These are phyloP conservation scores for Syzygium jambos DNA, from an alignment of 345 rosid genomes.

Conservation along the genomic window DNA sequence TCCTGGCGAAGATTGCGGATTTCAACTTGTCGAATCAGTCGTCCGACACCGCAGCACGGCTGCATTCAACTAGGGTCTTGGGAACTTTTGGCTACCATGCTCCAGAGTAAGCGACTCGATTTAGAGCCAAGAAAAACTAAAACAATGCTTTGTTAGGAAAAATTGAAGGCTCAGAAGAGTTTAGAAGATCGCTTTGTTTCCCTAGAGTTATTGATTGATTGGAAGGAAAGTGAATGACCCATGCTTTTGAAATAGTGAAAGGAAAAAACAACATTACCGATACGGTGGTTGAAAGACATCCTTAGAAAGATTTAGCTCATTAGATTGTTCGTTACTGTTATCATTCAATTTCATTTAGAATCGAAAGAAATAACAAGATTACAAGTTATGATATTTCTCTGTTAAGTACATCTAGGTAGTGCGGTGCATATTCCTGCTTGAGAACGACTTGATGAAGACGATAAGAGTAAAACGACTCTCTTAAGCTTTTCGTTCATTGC, in stretches of 20 bases:
- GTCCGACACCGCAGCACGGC: constrained; percentile 83
- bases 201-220: neutral
- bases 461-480: neutral
- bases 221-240: neutral
- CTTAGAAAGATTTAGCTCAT: neutral
- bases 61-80: constrained; percentile 92
- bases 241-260: neutral
- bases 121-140: neutral
- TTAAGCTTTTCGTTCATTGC: neutral
- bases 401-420: neutral
- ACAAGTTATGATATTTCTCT: neutral
- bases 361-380: neutral
- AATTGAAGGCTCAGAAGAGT: neutral
- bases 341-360: neutral
- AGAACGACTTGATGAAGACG: neutral
- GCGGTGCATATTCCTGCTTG: neutral
- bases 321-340: neutral
- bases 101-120: constrained; percentile 50
- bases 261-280: neutral
- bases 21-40: constrained; percentile 83
- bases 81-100: constrained; percentile 99
- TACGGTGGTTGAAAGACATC: neutral
- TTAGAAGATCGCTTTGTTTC: neutral
- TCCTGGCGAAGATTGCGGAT: constrained; percentile 78
- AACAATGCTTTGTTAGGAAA: neutral